phyloP scores from a whole-genome alignment of 106 monocot genomes.

The Dendrobium huoshanense region DNA sequence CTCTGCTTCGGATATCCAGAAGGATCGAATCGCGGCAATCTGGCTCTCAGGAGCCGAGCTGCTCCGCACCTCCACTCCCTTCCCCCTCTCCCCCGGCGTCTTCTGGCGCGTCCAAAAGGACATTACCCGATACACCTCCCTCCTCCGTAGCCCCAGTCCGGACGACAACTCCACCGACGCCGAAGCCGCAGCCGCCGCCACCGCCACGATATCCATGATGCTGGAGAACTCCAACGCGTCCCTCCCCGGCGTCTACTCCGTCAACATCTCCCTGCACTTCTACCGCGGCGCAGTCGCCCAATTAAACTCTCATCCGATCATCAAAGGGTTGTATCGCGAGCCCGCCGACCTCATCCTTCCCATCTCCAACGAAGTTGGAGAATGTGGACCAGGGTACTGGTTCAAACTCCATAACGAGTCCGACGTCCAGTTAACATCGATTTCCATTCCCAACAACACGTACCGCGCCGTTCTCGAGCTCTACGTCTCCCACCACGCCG shows the following conservation, averaged over 20 bases:
- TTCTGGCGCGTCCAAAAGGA: constrained; percentile 18
- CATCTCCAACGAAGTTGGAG: constrained; percentile 10
- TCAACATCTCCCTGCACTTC: constrained; percentile 52
- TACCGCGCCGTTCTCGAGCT: constrained; percentile 33
- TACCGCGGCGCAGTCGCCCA: constrained; percentile 18
- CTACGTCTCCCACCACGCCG: constrained; percentile 18
- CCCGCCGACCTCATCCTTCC: constrained; percentile 48
- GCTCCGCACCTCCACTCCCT: constrained; percentile 15
- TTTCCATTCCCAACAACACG: constrained; percentile 17
- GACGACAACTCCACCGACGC: background rate
- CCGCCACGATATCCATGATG: constrained; percentile 25
- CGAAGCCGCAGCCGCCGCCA: background rate
- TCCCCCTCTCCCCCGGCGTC: constrained; percentile 9
- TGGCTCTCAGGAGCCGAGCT: constrained; percentile 9
- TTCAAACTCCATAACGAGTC: constrained; percentile 20
- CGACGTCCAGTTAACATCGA: constrained; percentile 9
- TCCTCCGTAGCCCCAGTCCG: background rate
- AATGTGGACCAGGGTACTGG: constrained; percentile 37
- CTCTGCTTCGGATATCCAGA: constrained; percentile 12
- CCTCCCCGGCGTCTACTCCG: constrained; percentile 50
- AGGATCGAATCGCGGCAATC: constrained; percentile 11
- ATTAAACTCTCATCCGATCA: constrained; percentile 5
- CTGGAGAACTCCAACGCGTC: constrained; percentile 41
- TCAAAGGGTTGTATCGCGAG: constrained; percentile 8
- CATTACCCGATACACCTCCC: constrained; percentile 15